Evolutionary conservation across 257 asterid species (phyloP).

Genomic region (Gentiana dahurica): DNA sequence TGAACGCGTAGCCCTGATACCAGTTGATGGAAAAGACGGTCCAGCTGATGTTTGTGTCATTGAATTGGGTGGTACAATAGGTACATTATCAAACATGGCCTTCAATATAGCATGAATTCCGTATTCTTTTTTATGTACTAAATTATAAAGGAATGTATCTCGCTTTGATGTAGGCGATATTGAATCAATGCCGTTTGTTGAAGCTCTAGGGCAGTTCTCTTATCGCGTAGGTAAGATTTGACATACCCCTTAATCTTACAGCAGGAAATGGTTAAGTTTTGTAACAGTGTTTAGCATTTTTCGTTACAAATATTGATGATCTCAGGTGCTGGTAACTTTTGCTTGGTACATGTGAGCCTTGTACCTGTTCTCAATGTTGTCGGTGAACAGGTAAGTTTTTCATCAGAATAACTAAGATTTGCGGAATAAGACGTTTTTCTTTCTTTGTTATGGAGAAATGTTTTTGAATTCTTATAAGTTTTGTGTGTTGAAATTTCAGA

Average conservation of each 20-base stretch:
- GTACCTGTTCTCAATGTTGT: constrained; percentile 81
- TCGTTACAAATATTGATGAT: constrained; percentile 12
- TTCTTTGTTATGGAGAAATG: not conserved
- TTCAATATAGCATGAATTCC: not conserved
- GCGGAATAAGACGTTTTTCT: not conserved
- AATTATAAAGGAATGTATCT: not conserved
- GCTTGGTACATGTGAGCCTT: constrained; percentile 92
- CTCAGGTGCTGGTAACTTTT: constrained; percentile 81
- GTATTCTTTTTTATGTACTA: not conserved
- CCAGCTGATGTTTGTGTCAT: constrained; percentile 52
- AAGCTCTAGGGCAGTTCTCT: constrained; percentile 90
- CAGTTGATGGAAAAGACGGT: constrained; percentile 40
- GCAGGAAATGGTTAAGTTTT: constrained; percentile 1
- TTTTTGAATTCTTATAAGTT: not conserved
- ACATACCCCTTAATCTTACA: not conserved
- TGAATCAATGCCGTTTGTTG: constrained; percentile 91
- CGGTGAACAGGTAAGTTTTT: constrained; percentile 70
- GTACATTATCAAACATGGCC: constrained; percentile 6
- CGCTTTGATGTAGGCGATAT: constrained; percentile 61
- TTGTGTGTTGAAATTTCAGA: constrained; percentile 35
- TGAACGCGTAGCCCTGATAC: constrained; percentile 35
- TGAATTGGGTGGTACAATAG: constrained; percentile 45
- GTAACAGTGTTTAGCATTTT: not conserved
- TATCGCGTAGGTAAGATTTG: constrained; percentile 70
- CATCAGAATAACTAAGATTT: not conserved